These are phyloP conservation scores for Boletus coccyginus DNA, from an alignment of 768 basidiomycete species.

Conservation along the genomic window DNA sequence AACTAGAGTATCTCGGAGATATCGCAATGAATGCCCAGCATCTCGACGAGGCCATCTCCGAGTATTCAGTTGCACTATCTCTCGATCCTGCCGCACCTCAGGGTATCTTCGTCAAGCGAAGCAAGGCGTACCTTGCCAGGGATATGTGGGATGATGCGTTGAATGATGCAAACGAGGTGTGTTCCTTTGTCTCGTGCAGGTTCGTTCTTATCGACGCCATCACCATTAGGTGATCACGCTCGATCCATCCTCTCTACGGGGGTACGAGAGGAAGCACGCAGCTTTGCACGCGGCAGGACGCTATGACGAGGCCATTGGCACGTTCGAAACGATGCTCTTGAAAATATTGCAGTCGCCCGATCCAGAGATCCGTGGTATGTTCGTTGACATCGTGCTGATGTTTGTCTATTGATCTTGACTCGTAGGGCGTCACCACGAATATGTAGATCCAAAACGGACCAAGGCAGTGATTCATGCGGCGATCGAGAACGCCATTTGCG, in stretches of 20 bases:
- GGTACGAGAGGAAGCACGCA: not conserved
- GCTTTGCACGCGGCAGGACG: not conserved
- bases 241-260: not conserved
- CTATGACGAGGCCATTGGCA: not conserved
- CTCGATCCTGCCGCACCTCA: not conserved
- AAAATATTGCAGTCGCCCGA: not conserved
- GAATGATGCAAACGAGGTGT: not conserved
- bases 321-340: conserved; percentile 2
- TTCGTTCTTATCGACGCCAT: not conserved
- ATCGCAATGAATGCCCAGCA: not conserved
- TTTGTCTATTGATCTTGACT: not conserved
- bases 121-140: not conserved
- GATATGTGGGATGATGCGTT: not conserved
- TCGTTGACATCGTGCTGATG: not conserved
- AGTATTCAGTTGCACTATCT: not conserved
- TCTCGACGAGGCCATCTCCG: not conserved
- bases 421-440: not conserved
- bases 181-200: not conserved
- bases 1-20: not conserved
- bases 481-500: not conserved
- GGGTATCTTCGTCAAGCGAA: not conserved
- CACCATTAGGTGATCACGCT: not conserved
- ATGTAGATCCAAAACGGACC: not conserved
- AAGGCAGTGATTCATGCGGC: not conserved
- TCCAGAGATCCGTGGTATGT: not conserved